phyloP scores from a whole-genome alignment of 1,284 basidiomycete genomes.

The Anthracocystis setariae region DNA sequence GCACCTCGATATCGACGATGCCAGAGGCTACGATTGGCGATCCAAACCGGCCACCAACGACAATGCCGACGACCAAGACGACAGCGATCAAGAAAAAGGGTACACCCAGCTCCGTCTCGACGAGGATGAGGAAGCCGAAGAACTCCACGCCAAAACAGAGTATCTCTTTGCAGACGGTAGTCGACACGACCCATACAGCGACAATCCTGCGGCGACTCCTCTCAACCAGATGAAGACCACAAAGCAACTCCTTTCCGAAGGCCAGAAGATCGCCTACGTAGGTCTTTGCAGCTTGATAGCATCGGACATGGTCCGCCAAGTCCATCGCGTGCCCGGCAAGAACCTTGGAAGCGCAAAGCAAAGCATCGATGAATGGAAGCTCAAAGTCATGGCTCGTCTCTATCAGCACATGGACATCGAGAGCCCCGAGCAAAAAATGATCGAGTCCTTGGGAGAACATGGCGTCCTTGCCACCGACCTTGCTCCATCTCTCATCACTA shows the following conservation, averaged over 20 bases:
- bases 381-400: slow-evolving; percentile 65
- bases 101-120: slow-evolving; percentile 66
- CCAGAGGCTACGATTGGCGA: slow-evolving; percentile 65
- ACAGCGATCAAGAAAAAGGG: slow-evolving; percentile 51
- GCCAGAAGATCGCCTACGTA: slow-evolving; percentile 67
- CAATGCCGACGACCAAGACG: slow-evolving; percentile 34
- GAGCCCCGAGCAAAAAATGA: slow-evolving; percentile 64
- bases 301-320: slow-evolving; percentile 53
- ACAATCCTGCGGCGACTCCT: slow-evolving; percentile 56
- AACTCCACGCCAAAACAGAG: slow-evolving; percentile 63
- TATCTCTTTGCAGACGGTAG: slow-evolving; percentile 64
- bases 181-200: slow-evolving; percentile 48
- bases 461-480: slow-evolving; percentile 64
- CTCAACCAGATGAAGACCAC: slow-evolving; percentile 66
- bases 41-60: slow-evolving; percentile 47
- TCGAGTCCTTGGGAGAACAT: slow-evolving; percentile 64
- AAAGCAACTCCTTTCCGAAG: slow-evolving; percentile 63
- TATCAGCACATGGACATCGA: slow-evolving; percentile 68
- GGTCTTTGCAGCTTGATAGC: slow-evolving; percentile 64
- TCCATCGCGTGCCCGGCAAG: slow-evolving; percentile 54
- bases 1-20: slow-evolving; percentile 64
- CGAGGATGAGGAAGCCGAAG: slow-evolving; percentile 64
- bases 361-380: slow-evolving; percentile 59
- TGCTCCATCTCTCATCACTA: slow-evolving; percentile 63
- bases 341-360: slow-evolving; percentile 44